Conservation (phyloP, 2,329 filamentous ascomycete genomes). For the Sphaerulina vaccinii region DNA sequence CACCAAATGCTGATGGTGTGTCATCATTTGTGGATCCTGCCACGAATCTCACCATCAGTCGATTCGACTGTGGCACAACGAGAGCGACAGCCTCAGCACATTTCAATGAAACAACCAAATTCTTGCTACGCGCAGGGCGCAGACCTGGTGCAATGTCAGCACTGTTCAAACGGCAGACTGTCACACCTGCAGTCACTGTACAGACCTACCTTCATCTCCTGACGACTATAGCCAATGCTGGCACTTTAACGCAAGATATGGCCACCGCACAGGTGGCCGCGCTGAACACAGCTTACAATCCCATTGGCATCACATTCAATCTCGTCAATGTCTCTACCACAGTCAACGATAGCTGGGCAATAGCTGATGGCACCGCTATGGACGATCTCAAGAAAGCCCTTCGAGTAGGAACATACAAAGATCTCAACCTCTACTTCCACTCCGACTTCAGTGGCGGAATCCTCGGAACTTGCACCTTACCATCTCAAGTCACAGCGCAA, state of each 20-base stretch:
- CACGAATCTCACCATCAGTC: conserved; percentile 32
- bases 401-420: conserved; percentile 53
- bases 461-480: conserved; percentile 57
- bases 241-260: conserved; percentile 44
- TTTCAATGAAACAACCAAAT: conserved; percentile 41
- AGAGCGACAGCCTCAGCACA: conserved; percentile 38
- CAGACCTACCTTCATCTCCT: conserved; percentile 50
- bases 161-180: conserved; percentile 29
- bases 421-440: conserved; percentile 62
- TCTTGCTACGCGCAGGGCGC: conserved; percentile 35
- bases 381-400: conserved; percentile 54
- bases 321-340: conserved; percentile 51
- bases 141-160: conserved; percentile 11
- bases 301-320: conserved; percentile 53
- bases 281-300: conserved; percentile 47
- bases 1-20: conserved; percentile 3
- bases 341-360: conserved; percentile 56
- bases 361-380: conserved; percentile 46
- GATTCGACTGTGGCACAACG: conserved; percentile 47
- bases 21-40: conserved; percentile 30
- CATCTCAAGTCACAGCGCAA: conserved; percentile 40
- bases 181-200: conserved; percentile 37
- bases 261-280: conserved; percentile 40
- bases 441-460: conserved; percentile 50
- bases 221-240: conserved; percentile 38